A percentile compares a stretch with the other conserved stretches of the same genome.
Conservation (phyloP, 495 filamentous ascomycete genomes). For the Apodospora peruviana region DNA sequence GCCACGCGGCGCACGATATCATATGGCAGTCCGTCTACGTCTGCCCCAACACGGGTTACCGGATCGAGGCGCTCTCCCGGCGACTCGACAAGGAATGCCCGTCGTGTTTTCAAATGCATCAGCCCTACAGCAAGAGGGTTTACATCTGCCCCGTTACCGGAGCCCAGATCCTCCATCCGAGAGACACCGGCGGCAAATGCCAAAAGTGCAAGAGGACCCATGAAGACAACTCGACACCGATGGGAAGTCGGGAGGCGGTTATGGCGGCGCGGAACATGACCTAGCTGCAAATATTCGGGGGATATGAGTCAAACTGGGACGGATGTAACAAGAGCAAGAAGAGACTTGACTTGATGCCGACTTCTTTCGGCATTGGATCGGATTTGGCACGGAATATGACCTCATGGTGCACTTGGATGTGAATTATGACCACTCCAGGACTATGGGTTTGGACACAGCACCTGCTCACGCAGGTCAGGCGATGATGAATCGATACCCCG, state of each 20-base stretch:
- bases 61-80: constrained; percentile 13
- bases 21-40: constrained; percentile 30
- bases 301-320: no score
- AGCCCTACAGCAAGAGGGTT: constrained; percentile 24
- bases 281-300: background rate
- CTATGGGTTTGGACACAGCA: no score
- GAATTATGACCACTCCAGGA: no score
- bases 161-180: constrained; percentile 22
- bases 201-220: constrained; percentile 21
- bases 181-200: constrained; percentile 22
- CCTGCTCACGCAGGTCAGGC: no score
- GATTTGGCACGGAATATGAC: no score
- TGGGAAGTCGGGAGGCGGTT: constrained; percentile 18
- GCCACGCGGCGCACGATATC: constrained; percentile 25
- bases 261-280: background rate
- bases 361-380: no score
- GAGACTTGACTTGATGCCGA: no score
- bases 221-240: constrained; percentile 24
- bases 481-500: no score
- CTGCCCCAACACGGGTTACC: constrained; percentile 30
- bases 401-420: no score
- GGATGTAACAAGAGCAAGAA: no score
- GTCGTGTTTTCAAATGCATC: constrained; percentile 27
- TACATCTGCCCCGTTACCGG: constrained; percentile 28
- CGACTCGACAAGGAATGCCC: constrained; percentile 21